phyloP scores from a whole-genome alignment of 1,284 basidiomycete species.

The Tremellales sp. region DNA sequence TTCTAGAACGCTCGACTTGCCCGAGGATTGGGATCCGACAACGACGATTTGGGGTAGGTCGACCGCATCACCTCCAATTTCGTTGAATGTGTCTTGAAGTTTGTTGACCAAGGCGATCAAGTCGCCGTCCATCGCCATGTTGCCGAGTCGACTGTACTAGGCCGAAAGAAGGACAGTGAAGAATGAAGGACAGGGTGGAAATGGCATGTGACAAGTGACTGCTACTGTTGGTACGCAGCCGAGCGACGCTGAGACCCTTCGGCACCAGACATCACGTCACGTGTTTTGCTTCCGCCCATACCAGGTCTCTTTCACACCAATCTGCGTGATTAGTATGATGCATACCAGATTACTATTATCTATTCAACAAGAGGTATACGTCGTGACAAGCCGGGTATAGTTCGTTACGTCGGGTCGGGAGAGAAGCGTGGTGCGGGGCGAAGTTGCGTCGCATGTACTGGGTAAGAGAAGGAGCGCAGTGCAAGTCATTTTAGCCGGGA shows the following conservation, averaged over 20 bases:
- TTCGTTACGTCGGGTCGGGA: background rate
- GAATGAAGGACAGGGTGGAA: too few relatives aligned
- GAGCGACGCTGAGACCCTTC: too few relatives aligned
- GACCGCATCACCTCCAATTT: constrained; percentile 55
- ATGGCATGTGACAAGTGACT: too few relatives aligned
- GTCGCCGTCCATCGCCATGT: constrained; percentile 75
- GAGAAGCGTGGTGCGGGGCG: background rate
- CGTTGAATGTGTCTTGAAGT: constrained; percentile 64
- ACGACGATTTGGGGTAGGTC: constrained; percentile 52
- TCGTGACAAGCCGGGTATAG: background rate
- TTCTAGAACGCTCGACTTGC: constrained; percentile 56
- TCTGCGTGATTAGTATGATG: background rate
- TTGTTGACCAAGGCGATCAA: constrained; percentile 94
- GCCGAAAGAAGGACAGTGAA: background rate
- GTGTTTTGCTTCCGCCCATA: too few relatives aligned
- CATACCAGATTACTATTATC: background rate
- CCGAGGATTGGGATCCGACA: constrained; percentile 53
- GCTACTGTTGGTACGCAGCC: too few relatives aligned
- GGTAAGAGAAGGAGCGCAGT: too few relatives aligned
- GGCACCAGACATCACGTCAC: too few relatives aligned
- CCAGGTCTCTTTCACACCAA: too few relatives aligned
- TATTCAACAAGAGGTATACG: background rate
- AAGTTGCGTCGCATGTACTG: background rate
- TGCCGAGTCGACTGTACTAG: constrained; percentile 4
- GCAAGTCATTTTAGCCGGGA: too few relatives aligned